phyloP scores from a whole-genome alignment of 305 asterid genomes.

The Fraxinus sp. region DNA sequence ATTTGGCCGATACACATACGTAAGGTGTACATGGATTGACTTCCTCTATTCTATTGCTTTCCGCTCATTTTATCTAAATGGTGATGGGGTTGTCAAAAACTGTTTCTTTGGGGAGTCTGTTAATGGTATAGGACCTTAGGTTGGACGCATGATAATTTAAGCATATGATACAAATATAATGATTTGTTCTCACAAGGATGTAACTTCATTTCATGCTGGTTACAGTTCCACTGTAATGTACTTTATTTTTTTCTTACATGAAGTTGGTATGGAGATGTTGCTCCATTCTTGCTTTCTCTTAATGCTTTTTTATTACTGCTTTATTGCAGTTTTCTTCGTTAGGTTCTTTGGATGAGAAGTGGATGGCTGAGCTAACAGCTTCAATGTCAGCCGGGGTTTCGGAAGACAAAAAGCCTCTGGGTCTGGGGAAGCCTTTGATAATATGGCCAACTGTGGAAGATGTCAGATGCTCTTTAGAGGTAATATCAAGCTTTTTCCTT shows the following conservation, averaged over 20 bases:
- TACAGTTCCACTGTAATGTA: background rate
- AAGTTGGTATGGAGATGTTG: slow-evolving; percentile 11
- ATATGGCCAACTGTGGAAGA: slow-evolving; percentile 96
- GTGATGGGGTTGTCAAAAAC: background rate
- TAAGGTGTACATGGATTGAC: background rate
- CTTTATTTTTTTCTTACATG: background rate
- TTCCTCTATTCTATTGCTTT: background rate
- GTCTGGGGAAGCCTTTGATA: slow-evolving; percentile 73
- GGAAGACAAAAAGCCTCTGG: slow-evolving; percentile 76
- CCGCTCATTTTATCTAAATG: slow-evolving; percentile 6
- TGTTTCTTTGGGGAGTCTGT: background rate
- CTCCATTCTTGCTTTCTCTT: slow-evolving; percentile 24
- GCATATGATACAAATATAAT: background rate
- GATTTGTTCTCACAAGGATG: background rate
- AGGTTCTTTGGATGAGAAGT: slow-evolving; percentile 96
- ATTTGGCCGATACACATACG: background rate
- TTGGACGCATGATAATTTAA: slow-evolving; percentile 6
- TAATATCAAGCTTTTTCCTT: slow-evolving; percentile 27
- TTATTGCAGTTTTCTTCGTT: slow-evolving; percentile 81
- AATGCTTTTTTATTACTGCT: slow-evolving; percentile 24
- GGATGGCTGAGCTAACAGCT: slow-evolving; percentile 84
- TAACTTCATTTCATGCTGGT: background rate
- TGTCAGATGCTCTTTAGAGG: slow-evolving; percentile 90
- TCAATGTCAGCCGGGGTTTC: slow-evolving; percentile 85
- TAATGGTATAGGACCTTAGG: background rate